A percentile compares a stretch with the other conserved stretches of the same genome.
Evolutionary conservation across 139 green algal species (phyloP).

Genomic region (Picochlorum sp.): DNA sequence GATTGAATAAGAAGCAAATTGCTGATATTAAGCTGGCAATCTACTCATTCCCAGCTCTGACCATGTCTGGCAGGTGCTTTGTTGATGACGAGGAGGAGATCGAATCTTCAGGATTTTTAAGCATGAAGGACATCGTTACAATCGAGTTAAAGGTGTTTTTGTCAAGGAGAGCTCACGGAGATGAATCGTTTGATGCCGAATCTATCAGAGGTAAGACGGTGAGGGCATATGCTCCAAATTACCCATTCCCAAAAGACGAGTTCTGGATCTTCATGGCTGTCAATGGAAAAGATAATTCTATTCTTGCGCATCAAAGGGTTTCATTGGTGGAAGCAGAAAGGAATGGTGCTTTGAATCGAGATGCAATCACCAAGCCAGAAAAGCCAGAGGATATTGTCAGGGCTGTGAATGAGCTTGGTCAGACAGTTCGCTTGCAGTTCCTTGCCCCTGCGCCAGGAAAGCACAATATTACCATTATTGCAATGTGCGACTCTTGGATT

Average conservation of each 20-base stretch:
- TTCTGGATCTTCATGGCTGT: constrained; percentile 61
- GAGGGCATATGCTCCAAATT: constrained; percentile 57
- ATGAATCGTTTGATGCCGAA: constrained; percentile 28
- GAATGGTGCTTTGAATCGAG: constrained; percentile 28
- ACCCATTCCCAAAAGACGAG: constrained; percentile 53
- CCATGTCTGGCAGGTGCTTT: constrained; percentile 18
- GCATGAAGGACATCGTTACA: constrained; percentile 40
- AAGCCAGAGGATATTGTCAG: constrained; percentile 2
- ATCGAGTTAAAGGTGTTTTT: constrained; percentile 39
- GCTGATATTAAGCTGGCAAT: constrained; percentile 57
- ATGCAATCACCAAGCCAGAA: background rate
- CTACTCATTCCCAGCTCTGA: constrained; percentile 39
- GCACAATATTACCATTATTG: constrained; percentile 55
- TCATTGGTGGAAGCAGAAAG: constrained; percentile 53
- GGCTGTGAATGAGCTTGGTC: constrained; percentile 18
- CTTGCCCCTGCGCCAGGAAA: constrained; percentile 45
- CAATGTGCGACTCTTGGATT: constrained; percentile 77
- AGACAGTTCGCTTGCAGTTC: constrained; percentile 69
- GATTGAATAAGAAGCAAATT: constrained; percentile 27
- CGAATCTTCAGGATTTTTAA: background rate
- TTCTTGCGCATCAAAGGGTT: constrained; percentile 19
- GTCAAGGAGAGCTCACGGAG: constrained; percentile 46
- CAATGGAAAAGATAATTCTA: constrained; percentile 44
- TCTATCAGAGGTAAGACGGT: constrained; percentile 19
- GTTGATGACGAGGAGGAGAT: constrained; percentile 12